A percentile compares a stretch with the other conserved stretches of the same genome.
Evolutionary conservation across 768 basidiomycete species (phyloP).

Genomic region (Dacryopinax primogenitus): DNA sequence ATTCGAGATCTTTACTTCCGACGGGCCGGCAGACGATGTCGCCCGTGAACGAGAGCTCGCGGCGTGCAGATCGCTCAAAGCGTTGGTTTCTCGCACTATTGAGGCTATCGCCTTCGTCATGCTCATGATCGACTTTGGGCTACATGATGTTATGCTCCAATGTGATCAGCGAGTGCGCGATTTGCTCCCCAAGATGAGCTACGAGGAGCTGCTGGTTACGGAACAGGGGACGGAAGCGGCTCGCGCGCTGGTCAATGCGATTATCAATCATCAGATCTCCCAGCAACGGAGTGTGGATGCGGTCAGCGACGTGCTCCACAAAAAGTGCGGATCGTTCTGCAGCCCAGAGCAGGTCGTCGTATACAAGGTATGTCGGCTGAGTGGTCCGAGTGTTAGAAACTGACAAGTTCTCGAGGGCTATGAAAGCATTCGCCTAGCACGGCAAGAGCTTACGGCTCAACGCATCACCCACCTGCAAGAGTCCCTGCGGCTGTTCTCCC

Average conservation of each 20-base stretch:
- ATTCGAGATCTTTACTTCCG: conserved; percentile 8
- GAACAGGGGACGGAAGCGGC: conserved; percentile 80
- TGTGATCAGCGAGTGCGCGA: conserved; percentile 64
- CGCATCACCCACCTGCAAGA: conserved; percentile 70
- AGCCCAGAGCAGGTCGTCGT: conserved; percentile 96
- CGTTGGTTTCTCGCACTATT: conserved; percentile 68
- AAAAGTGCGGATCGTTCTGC: conserved; percentile 93
- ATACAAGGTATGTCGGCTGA: conserved; percentile 56
- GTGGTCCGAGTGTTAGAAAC: background rate
- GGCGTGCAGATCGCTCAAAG: conserved; percentile 31
- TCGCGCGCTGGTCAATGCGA: conserved; percentile 77
- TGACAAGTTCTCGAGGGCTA: conserved; percentile 54
- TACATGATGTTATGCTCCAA: conserved; percentile 74
- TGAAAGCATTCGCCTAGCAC: conserved; percentile 83
- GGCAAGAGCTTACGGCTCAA: conserved; percentile 65
- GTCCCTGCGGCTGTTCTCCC: conserved; percentile 80
- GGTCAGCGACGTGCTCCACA: conserved; percentile 87
- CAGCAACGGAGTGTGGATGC: conserved; percentile 95
- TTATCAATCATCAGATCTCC: conserved; percentile 96
- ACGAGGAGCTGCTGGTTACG: conserved; percentile 74
- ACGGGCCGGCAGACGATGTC: background rate
- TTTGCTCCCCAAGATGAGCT: conserved; percentile 56
- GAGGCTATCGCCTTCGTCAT: conserved; percentile 92
- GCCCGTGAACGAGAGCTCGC: conserved; percentile 12
- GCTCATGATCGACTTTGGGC: conserved; percentile 78